phyloP scores from a whole-genome alignment of 148 eudicot species.

The Diospyros kaki region DNA sequence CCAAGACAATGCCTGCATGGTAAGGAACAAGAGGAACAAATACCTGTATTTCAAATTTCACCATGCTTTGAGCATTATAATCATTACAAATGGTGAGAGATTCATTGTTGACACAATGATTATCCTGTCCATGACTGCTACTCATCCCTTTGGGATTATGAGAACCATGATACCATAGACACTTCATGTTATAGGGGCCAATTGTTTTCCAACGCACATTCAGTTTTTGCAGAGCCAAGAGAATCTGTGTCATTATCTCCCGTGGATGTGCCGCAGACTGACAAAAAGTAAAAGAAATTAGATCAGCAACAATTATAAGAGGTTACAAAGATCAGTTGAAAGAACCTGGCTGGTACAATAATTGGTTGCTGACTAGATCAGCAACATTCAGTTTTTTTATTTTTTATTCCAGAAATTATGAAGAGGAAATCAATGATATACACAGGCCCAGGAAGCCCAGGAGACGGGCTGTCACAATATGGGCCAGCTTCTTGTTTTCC shows the following conservation, averaged over 20 bases:
- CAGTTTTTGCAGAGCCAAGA: conserved; percentile 36
- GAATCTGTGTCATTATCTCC: conserved; percentile 50
- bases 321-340: background rate
- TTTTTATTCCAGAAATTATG: no score
- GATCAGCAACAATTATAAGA: background rate
- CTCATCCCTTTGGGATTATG: conserved; percentile 16
- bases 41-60: conserved; percentile 52
- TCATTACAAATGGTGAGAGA: conserved; percentile 13
- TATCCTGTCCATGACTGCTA: conserved; percentile 20
- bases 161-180: conserved; percentile 35
- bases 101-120: conserved; percentile 21
- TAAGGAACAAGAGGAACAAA: background rate
- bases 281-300: background rate
- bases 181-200: conserved; percentile 55
- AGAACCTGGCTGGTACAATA: background rate
- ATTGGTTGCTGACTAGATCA: background rate
- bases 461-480: no score
- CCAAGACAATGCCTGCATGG: background rate
- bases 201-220: conserved; percentile 53
- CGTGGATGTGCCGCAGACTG: conserved; percentile 59
- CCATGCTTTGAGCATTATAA: conserved; percentile 17
- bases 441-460: no score
- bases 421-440: no score
- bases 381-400: no score
- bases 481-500: no score